A percentile compares a stretch with the other conserved stretches of the same genome.
phyloP scores from a whole-genome alignment of 2,329 filamentous ascomycete species.

The Trichophyton rubrum region DNA sequence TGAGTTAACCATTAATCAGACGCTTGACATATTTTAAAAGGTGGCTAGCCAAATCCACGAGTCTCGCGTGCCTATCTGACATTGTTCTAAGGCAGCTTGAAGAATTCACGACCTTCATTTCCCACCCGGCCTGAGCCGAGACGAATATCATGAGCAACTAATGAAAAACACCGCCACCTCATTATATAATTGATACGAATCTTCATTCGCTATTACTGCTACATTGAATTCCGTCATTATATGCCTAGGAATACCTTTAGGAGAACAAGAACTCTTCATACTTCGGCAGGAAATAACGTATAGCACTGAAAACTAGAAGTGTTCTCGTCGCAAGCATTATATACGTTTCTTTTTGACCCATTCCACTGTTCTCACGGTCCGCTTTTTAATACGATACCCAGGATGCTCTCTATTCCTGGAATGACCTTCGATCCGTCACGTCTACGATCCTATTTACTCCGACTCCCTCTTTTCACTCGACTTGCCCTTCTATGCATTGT shows the following conservation, averaged over 20 bases:
- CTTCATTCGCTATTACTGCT: neutral
- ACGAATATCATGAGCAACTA: neutral
- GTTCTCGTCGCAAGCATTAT: neutral
- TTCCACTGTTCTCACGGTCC: neutral
- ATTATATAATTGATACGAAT: neutral
- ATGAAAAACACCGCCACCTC: neutral
- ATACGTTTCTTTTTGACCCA: neutral
- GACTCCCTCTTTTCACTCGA: conserved; percentile 80
- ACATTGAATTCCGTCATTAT: neutral
- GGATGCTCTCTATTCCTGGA: no score
- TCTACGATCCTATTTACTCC: conserved; percentile 66
- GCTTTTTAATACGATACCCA: no score
- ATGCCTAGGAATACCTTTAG: neutral
- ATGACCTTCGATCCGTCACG: conserved; percentile 53
- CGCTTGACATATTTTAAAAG: conserved; percentile 25
- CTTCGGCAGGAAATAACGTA: neutral
- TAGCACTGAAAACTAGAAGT: neutral
- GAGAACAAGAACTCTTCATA: neutral
- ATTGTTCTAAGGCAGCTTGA: neutral
- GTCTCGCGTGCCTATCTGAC: neutral
- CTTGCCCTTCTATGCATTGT: conserved; percentile 54
- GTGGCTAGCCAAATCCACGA: conserved; percentile 7
- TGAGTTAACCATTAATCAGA: neutral
- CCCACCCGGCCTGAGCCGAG: neutral
- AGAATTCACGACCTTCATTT: neutral